phyloP scores from a whole-genome alignment of 768 basidiomycete species.

The Amyloporia xantha region DNA sequence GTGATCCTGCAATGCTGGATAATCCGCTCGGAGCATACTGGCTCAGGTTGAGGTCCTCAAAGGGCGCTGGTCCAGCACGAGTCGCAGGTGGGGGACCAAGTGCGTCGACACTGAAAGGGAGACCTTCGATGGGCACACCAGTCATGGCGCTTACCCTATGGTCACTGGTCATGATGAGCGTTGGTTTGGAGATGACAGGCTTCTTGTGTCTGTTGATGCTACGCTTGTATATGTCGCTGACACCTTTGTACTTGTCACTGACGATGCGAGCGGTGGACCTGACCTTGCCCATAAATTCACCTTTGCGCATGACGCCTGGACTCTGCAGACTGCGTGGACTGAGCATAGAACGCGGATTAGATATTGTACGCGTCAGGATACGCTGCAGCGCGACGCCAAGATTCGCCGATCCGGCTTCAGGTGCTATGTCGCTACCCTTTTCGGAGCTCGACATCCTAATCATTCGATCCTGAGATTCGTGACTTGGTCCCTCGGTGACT shows the following conservation, averaged over 20 bases:
- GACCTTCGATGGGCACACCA: constrained; percentile 7
- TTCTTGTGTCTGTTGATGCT: constrained; percentile 18
- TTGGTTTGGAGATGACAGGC: constrained; percentile 57
- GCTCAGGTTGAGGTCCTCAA: constrained; percentile 30
- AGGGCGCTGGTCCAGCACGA: constrained; percentile 23
- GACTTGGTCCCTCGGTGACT: neutral
- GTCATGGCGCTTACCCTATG: constrained; percentile 6
- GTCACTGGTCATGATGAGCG: constrained; percentile 28
- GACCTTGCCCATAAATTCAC: constrained; percentile 59
- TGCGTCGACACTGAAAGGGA: constrained; percentile 8
- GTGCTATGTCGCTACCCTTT: constrained; percentile 1
- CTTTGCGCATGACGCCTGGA: constrained; percentile 61
- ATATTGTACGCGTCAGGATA: constrained; percentile 23
- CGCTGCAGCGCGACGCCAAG: constrained; percentile 45
- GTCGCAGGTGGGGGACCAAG: constrained; percentile 9
- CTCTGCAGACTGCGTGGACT: constrained; percentile 25
- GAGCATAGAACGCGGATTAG: constrained; percentile 11
- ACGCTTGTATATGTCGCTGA: constrained; percentile 29
- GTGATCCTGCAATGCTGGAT: constrained; percentile 45
- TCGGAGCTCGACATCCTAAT: neutral
- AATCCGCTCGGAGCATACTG: constrained; percentile 35
- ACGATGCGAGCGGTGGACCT: constrained; percentile 60
- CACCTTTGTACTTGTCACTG: constrained; percentile 49
- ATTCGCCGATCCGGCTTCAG: constrained; percentile 22
- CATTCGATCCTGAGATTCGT: neutral